Base-by-base conservation (phyloP, 352 stramenopile genomes). In the Thalassiosira hispida region DNA sequence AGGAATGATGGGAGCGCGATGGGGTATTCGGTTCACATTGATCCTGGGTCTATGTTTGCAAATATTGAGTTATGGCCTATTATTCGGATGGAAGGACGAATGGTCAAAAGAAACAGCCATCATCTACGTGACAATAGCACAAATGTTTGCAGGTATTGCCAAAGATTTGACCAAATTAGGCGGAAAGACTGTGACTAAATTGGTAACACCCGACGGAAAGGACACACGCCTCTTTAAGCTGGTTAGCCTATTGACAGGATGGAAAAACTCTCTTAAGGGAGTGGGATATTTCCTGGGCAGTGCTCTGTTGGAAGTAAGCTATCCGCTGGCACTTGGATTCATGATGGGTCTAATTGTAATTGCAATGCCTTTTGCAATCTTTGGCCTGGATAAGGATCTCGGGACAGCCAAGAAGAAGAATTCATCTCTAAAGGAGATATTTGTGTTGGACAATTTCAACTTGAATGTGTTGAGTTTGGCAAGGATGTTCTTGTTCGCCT, bases 131-230 rank as follows among this genome's bases (percentile, higher is more conserved):
- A 94, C 91, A 1, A 81, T 95, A 33, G 86, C 88, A 40, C 89
- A 94, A 81, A 93, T 95, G 86, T 91, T 94, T 79, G 90, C 87
- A 14, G 91, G 91, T 23, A 85, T 95, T 47, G 83, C 86, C 7
- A 95, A 95, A 62, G 91, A 95, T 85, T 83, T 95, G 22, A 94
- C 90, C 0, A 95, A 95, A 74, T 75, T 95, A 14, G 89, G 89
- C 31, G 90, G 91, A 8, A 95, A 95, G 69, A 94, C 87, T 1
- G 89, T 95, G 0, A 93, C 89, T 6, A 95, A 95, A 57, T 66
- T 95, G n/a, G 91, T 95, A 0, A 95, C 91, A 42, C 88, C 88
- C 1, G 86, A 94, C 59, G 91, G 90, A 60, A 83, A 87, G 35
- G 68, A 94, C 56, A 93, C 88, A 7, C 79, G 85, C 20, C 70